Evolutionary conservation across 2,329 filamentous ascomycete genomes (phyloP).

Genomic region (Elsinoe arachidis): DNA sequence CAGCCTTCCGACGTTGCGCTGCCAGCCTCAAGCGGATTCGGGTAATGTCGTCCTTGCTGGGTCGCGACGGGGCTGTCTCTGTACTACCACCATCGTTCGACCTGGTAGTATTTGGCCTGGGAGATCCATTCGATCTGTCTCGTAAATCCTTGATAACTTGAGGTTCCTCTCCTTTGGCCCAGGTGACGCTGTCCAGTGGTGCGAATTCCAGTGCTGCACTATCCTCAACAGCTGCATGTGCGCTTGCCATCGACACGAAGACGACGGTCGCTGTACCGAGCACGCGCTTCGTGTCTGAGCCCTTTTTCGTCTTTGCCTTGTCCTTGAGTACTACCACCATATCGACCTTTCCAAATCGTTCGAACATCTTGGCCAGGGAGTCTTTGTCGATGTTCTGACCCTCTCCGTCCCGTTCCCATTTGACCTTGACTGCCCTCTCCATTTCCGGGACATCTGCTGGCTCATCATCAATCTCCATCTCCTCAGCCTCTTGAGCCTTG

Average conservation of each 20-base stretch:
- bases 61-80: not conserved
- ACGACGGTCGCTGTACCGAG: conserved; percentile 48
- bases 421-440: conserved; percentile 50
- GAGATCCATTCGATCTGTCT: not conserved
- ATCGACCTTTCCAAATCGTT: conserved; percentile 49
- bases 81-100: not conserved
- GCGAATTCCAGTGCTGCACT: conserved; percentile 38
- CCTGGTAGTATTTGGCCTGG: not conserved
- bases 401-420: conserved; percentile 43
- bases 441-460: conserved; percentile 40
- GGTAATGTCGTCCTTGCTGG: not conserved
- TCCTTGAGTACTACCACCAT: conserved; percentile 47
- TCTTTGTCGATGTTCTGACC: conserved; percentile 39
- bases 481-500: conserved; percentile 20
- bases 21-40: conserved; percentile 5
- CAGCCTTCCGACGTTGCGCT: not conserved
- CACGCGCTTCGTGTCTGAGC: conserved; percentile 34
- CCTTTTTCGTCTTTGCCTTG: conserved; percentile 40
- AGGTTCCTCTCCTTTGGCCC: conserved; percentile 44
- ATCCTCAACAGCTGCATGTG: conserved; percentile 48
- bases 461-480: not conserved
- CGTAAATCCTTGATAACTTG: conserved; percentile 29
- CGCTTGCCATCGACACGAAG: conserved; percentile 49
- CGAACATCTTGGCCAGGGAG: conserved; percentile 40
- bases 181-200: conserved; percentile 44